Evolutionary conservation across 2,329 filamentous ascomycete genomes (phyloP).

Genomic region (Colletotrichum lindemuthianum): DNA sequence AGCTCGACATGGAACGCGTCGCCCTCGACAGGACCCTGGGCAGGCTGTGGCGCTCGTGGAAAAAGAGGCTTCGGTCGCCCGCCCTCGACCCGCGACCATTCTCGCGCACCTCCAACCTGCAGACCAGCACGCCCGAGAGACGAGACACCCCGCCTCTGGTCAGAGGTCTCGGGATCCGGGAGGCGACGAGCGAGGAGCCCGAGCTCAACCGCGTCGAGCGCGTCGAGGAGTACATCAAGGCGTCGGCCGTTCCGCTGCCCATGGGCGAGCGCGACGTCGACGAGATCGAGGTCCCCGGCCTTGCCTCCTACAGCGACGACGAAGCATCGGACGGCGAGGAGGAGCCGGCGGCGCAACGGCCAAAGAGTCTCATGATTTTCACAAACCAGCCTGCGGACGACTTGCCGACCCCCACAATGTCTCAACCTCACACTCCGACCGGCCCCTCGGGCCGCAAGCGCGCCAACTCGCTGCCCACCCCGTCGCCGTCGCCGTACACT

Average conservation of each 20-base stretch:
- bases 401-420: slow-evolving; percentile 46
- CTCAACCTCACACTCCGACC: slow-evolving; percentile 48
- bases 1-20: slow-evolving; percentile 91
- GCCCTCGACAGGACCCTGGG: slow-evolving; percentile 90
- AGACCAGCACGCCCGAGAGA: slow-evolving; percentile 50
- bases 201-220: slow-evolving; percentile 16
- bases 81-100: slow-evolving; percentile 59
- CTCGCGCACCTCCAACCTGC: slow-evolving; percentile 57
- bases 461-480: slow-evolving; percentile 60
- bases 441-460: slow-evolving; percentile 53
- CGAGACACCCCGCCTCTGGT: slow-evolving; percentile 50
- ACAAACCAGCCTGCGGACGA: slow-evolving; percentile 41
- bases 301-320: slow-evolving; percentile 71
- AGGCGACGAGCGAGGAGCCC: slow-evolving; percentile 28
- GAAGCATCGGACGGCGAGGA: slow-evolving; percentile 60
- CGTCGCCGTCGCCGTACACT: slow-evolving; percentile 41
- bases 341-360: slow-evolving; percentile 47
- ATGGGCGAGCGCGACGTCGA: slow-evolving; percentile 74
- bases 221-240: slow-evolving; percentile 54
- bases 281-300: slow-evolving; percentile 83
- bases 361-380: slow-evolving; percentile 58
- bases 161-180: slow-evolving; percentile 37
- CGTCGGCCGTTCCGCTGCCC: slow-evolving; percentile 75
- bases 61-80: slow-evolving; percentile 79
- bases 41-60: slow-evolving; percentile 93